Percentiles rank a stretch among this genome's conserved stretches.
These are phyloP conservation scores for Chondrostereum purpureum DNA, from an alignment of 1,284 basidiomycete genomes.

Conservation along the genomic window DNA sequence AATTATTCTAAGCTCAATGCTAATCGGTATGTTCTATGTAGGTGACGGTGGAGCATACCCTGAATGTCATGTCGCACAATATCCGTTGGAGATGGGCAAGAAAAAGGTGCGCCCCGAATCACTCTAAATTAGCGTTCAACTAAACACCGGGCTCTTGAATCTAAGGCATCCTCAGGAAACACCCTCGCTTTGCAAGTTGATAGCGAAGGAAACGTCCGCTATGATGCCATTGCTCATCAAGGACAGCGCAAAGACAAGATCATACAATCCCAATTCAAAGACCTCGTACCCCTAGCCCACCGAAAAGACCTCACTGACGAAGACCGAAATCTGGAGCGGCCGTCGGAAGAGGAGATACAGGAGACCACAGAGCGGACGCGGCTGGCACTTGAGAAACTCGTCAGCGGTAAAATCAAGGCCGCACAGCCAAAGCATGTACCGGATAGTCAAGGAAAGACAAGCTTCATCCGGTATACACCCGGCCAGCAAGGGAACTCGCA, in stretches of 20 bases:
- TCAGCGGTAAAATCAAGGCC: constrained; percentile 94
- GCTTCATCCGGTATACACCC: constrained; percentile 95
- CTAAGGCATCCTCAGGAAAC: constrained; percentile 79
- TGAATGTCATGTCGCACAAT: constrained; percentile 96
- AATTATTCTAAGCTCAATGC: neutral
- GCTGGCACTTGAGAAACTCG: constrained; percentile 87
- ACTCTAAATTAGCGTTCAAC: constrained; percentile 1
- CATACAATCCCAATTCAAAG: constrained; percentile 95
- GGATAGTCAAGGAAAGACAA: constrained; percentile 71
- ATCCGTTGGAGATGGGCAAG: constrained; percentile 91
- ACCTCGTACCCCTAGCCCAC: constrained; percentile 89
- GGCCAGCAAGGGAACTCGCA: constrained; percentile 70
- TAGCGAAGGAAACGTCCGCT: constrained; percentile 91
- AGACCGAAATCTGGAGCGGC: constrained; percentile 78
- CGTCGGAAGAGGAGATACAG: constrained; percentile 86
- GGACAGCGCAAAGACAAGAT: constrained; percentile 82
- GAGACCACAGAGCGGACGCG: constrained; percentile 87
- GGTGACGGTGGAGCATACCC: constrained; percentile 94
- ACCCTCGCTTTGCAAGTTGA: constrained; percentile 96
- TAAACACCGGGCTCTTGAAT: no score
- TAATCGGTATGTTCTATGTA: constrained; percentile 20
- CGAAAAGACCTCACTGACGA: constrained; percentile 82
- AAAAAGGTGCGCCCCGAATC: constrained; percentile 68
- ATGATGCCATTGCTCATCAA: constrained; percentile 95
- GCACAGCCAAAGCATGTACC: constrained; percentile 89